phyloP scores from a whole-genome alignment of 306 rosid species.

The Quercus suber region DNA sequence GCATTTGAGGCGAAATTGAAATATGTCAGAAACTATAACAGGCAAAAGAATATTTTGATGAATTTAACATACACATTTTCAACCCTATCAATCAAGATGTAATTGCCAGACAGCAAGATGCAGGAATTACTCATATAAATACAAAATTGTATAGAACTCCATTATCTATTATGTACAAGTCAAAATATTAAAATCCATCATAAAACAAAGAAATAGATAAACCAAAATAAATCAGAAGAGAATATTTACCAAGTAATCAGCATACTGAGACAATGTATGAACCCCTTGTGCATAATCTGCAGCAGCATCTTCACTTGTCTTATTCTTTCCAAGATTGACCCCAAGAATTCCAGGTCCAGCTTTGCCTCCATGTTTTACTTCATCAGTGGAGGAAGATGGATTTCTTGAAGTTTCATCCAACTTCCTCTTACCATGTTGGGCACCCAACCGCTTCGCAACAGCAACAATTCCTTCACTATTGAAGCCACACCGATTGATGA shows the following conservation, averaged over 20 bases:
- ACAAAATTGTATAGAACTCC: background rate
- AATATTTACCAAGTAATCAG: constrained; percentile 81
- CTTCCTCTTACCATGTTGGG: constrained; percentile 96
- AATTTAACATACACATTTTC: no score
- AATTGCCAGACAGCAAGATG: background rate
- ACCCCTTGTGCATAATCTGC: constrained; percentile 96
- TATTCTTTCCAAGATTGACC: constrained; percentile 96
- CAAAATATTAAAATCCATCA: background rate
- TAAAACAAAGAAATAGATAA: background rate
- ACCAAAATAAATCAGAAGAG: constrained; percentile 7
- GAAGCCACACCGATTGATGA: constrained; percentile 94
- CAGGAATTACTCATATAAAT: background rate
- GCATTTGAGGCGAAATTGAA: no score
- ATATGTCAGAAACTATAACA: no score
- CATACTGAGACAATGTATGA: constrained; percentile 95
- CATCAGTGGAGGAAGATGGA: constrained; percentile 60
- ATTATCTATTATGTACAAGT: background rate
- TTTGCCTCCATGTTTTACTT: constrained; percentile 83
- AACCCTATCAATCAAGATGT: no score
- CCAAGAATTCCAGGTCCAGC: constrained; percentile 99
- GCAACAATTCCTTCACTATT: constrained; percentile 97
- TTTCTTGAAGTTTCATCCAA: constrained; percentile 76
- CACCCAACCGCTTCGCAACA: constrained; percentile 93
- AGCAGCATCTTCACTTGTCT: constrained; percentile 95
- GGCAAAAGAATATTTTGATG: no score